Evolutionary conservation across 352 stramenopile species (phyloP), one percentile per base, ranked within the genome.

Genomic region (Pythium grandisporangium): DNA sequence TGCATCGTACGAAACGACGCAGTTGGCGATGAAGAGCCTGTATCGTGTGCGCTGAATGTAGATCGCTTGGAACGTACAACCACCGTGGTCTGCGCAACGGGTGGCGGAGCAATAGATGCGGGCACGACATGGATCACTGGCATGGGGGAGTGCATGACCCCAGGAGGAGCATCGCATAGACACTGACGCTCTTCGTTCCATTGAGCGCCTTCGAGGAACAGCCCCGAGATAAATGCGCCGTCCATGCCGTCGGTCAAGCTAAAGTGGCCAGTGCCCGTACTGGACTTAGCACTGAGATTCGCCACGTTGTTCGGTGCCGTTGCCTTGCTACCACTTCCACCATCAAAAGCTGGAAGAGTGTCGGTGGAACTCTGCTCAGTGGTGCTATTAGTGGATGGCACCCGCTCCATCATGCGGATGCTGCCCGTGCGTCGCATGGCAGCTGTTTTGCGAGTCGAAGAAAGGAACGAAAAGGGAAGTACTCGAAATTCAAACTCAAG

Each of bases 41-140:
- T 11, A 38, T 38, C 33, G 13, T 38, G 13, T 16, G 33, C 13
- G 33, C 19, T 38, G n/a, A n/a, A n/a, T n/a, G n/a, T n/a, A n/a
- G n/a, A n/a, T n/a, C n/a, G n/a, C n/a, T n/a, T n/a, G n/a, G n/a
- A n/a, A n/a, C n/a, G n/a, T n/a, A n/a, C n/a, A n/a, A n/a, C n/a
- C 33, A 20, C 11, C 21, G 21, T 14, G 8, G 36, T 17, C 27
- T 11, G 22, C 6, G 13, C 32, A 6, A 17, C 14, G 14, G 14
- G 30, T 17, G 35, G 13, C 13, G 33, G 13, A 4, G 42, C 27
- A 24, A 57, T 69, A 32, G 45, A 40, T 19, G 70, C 62, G 0
- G 89, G 79, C 16, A 89, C 41, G 20, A 97, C 87, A 42, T 91
- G 80, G 20, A 97, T 87, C 11, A 84, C 48, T 16, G 92, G 87